A percentile compares a stretch with the other conserved stretches of the same genome.
Evolutionary conservation across 495 filamentous ascomycete species (phyloP).

Genomic region (Penicillium daleae): DNA sequence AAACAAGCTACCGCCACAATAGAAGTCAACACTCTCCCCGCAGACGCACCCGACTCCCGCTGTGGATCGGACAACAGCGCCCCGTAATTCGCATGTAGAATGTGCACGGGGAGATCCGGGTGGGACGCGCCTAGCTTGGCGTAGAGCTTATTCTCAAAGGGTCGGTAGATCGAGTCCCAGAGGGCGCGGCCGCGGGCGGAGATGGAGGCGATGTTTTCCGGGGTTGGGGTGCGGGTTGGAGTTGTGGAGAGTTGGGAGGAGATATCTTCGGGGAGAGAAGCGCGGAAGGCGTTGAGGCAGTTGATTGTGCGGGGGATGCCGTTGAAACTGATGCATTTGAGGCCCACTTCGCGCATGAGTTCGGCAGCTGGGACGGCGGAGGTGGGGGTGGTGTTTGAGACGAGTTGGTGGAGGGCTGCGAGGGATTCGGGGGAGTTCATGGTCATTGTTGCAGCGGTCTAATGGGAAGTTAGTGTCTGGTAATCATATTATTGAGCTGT

Average conservation of each 20-base stretch:
- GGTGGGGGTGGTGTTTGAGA: slow-evolving; percentile 38
- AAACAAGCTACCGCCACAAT: slow-evolving; percentile 71
- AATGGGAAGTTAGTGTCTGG: background rate
- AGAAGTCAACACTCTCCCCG: slow-evolving; percentile 67
- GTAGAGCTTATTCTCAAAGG: slow-evolving; percentile 70
- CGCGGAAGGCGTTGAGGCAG: slow-evolving; percentile 67
- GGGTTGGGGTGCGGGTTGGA: slow-evolving; percentile 24
- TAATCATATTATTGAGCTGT: background rate
- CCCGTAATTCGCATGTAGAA: slow-evolving; percentile 71
- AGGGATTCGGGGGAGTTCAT: slow-evolving; percentile 74
- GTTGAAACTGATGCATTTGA: slow-evolving; percentile 86
- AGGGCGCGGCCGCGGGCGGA: slow-evolving; percentile 59
- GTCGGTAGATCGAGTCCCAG: slow-evolving; percentile 74
- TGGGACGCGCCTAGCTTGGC: slow-evolving; percentile 68
- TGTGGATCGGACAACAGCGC: slow-evolving; percentile 69
- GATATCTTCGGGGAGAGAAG: slow-evolving; percentile 49
- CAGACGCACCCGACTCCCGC: slow-evolving; percentile 51
- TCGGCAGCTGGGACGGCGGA: slow-evolving; percentile 63
- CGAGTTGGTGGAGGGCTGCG: slow-evolving; percentile 55
- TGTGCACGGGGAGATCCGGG: slow-evolving; percentile 77
- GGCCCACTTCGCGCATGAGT: slow-evolving; percentile 75
- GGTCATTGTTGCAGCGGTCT: slow-evolving; percentile 75
- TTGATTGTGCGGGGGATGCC: slow-evolving; percentile 83
- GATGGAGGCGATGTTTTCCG: slow-evolving; percentile 54
- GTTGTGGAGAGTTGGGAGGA: slow-evolving; percentile 22